Evolutionary conservation across 768 basidiomycete species (phyloP).

Genomic region (Hypholoma sublateritium): DNA sequence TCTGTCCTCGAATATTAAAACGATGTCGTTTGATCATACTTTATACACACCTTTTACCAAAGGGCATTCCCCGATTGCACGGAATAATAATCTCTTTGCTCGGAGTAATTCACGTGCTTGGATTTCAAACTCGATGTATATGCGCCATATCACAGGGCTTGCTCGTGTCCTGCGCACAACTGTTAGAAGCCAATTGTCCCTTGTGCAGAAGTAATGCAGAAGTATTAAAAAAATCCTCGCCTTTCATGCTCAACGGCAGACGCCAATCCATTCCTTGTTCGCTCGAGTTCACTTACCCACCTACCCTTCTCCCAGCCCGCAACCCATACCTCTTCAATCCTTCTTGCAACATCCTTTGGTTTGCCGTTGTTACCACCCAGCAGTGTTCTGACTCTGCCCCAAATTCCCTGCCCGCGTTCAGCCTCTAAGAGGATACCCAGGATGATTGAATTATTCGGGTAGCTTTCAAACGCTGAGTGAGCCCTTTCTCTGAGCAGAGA

Average conservation of each 20-base stretch:
- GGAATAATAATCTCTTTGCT: conserved; percentile 73
- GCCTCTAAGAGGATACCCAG: conserved; percentile 75
- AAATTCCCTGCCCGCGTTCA: conserved; percentile 75
- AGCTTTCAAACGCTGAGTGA: conserved; percentile 51
- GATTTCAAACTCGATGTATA: conserved; percentile 80
- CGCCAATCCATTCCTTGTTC: conserved; percentile 62
- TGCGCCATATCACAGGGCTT: conserved; percentile 69
- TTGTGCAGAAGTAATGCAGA: too few species aligned
- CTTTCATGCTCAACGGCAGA: conserved; percentile 66
- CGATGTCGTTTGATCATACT: neutral
- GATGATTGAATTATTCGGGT: conserved; percentile 70
- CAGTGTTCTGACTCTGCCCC: conserved; percentile 66
- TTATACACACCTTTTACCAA: conserved; percentile 60
- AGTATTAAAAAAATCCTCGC: conserved; percentile 35
- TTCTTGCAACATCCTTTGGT: conserved; percentile 57
- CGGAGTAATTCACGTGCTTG: conserved; percentile 52
- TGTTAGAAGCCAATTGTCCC: conserved; percentile 7
- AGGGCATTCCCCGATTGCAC: conserved; percentile 75
- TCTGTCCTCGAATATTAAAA: conserved; percentile 37
- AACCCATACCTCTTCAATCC: conserved; percentile 74
- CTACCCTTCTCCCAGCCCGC: conserved; percentile 75
- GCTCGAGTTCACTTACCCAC: conserved; percentile 71
- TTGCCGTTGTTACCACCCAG: conserved; percentile 48
- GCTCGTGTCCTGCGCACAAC: conserved; percentile 51
- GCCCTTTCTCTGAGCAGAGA: conserved; percentile 56